Conservation (phyloP, 2,329 filamentous ascomycete genomes). For the Clonostachys sp. region DNA sequence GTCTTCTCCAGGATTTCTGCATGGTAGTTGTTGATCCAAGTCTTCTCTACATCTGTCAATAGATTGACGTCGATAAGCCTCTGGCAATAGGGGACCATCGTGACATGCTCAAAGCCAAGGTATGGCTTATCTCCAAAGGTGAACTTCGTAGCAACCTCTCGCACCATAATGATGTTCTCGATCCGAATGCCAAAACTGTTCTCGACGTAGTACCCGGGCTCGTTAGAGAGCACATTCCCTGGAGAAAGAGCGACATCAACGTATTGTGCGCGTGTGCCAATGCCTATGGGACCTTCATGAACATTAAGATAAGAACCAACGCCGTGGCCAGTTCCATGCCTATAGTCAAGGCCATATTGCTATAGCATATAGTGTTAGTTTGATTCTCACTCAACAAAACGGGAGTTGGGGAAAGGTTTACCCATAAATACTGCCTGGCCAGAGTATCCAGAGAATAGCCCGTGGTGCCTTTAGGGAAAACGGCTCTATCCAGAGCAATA, state of each 20-base stretch:
- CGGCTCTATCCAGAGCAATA: slow-evolving; percentile 78
- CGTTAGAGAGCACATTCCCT: slow-evolving; percentile 95
- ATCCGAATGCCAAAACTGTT: slow-evolving; percentile 92
- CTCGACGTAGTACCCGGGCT: slow-evolving; percentile 97
- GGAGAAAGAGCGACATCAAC: slow-evolving; percentile 82
- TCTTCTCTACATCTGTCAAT: slow-evolving; percentile 69
- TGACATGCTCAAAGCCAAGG: slow-evolving; percentile 93
- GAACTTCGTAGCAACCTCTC: slow-evolving; percentile 80
- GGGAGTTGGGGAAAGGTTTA: slow-evolving; percentile 27
- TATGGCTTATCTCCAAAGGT: slow-evolving; percentile 92
- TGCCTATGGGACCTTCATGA: slow-evolving; percentile 94
- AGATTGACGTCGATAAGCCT: slow-evolving; percentile 76
- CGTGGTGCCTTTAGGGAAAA: slow-evolving; percentile 93
- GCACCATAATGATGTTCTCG: slow-evolving; percentile 91
- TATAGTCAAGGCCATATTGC: slow-evolving; percentile 78
- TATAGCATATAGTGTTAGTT: slow-evolving; percentile 12
- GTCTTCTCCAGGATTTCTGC: slow-evolving; percentile 79
- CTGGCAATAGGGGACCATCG: slow-evolving; percentile 90
- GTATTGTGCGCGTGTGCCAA: slow-evolving; percentile 87
- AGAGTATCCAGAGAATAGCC: slow-evolving; percentile 87
- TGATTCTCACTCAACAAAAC: background rate
- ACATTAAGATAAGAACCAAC: slow-evolving; percentile 95
- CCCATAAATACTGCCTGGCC: slow-evolving; percentile 90
- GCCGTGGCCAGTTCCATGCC: slow-evolving; percentile 94
- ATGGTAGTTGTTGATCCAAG: slow-evolving; percentile 87